phyloP scores from a whole-genome alignment of 805 yeast genomes.

The Lachancea waltii region DNA sequence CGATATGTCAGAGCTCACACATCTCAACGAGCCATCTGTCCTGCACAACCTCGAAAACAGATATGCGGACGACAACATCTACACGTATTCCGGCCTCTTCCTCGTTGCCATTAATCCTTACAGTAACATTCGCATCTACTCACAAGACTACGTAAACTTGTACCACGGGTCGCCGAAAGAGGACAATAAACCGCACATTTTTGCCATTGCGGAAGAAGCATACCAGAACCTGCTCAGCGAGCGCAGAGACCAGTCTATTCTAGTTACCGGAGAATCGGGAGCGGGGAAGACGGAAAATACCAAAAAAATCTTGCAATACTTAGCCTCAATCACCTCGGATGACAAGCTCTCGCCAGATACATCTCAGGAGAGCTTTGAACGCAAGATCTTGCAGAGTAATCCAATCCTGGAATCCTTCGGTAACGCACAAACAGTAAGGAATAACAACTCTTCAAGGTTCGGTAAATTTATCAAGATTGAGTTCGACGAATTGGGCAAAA shows the following conservation, averaged over 20 bases:
- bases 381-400: slow-evolving; percentile 84
- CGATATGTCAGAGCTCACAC: slow-evolving; percentile 94
- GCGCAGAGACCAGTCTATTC: slow-evolving; percentile 74
- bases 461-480: slow-evolving; percentile 92
- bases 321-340: slow-evolving; percentile 64
- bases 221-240: slow-evolving; percentile 65
- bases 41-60: slow-evolving; percentile 73
- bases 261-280: slow-evolving; percentile 98
- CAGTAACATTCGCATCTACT: slow-evolving; percentile 64
- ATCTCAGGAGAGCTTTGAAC: slow-evolving; percentile 51
- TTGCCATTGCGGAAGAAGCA: slow-evolving; percentile 83
- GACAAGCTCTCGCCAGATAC: slow-evolving; percentile 15
- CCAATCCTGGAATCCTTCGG: slow-evolving; percentile 96
- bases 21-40: slow-evolving; percentile 93
- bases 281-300: slow-evolving; percentile 99
- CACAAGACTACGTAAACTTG: slow-evolving; percentile 45
- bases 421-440: slow-evolving; percentile 90
- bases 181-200: slow-evolving; percentile 76
- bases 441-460: slow-evolving; percentile 91
- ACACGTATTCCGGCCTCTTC: slow-evolving; percentile 92
- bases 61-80: slow-evolving; percentile 70
- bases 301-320: slow-evolving; percentile 85
- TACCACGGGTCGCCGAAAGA: slow-evolving; percentile 46
- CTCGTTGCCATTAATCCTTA: slow-evolving; percentile 95
- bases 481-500: slow-evolving; percentile 54